Evolutionary conservation across 192 early-diverging fungal species (phyloP).

Genomic region (Rhizophagus clarus): DNA sequence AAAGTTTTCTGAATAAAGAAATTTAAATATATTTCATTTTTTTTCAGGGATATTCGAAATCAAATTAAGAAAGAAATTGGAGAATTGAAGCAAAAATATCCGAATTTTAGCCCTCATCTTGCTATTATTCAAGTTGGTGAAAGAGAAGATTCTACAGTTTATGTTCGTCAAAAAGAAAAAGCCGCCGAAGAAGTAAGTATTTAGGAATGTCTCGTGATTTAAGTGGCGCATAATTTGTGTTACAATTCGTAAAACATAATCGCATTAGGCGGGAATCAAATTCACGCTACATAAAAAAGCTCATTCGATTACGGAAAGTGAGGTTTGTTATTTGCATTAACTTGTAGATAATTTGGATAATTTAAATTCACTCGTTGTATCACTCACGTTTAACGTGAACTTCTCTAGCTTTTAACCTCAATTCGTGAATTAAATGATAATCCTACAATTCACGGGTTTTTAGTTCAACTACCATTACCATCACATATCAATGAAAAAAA

Average conservation of each 20-base stretch:
- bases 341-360: not conserved
- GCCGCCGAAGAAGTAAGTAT: conserved; percentile 76
- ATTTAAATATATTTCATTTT: not conserved
- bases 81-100: conserved; percentile 60
- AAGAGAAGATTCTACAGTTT: conserved; percentile 92
- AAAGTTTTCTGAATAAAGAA: not conserved
- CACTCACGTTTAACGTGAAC: not conserved
- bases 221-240: not conserved
- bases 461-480: conserved; percentile 96
- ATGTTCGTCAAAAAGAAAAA: conserved; percentile 92
- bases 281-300: conserved; percentile 72
- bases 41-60: conserved; percentile 65
- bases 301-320: conserved; percentile 64
- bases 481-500: conserved; percentile 78
- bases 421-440: conserved; percentile 81
- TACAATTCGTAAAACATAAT: not conserved
- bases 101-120: conserved; percentile 79
- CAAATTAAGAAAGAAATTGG: conserved; percentile 70
- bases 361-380: not conserved
- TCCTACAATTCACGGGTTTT: conserved; percentile 84
- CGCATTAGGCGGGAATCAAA: conserved; percentile 70
- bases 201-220: conserved; percentile 35
- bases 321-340: conserved; percentile 42
- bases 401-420: conserved; percentile 58
- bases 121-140: conserved; percentile 91